Conservation (phyloP, 192 early-diverging fungal species). For the Dimargaris cristalligena region DNA sequence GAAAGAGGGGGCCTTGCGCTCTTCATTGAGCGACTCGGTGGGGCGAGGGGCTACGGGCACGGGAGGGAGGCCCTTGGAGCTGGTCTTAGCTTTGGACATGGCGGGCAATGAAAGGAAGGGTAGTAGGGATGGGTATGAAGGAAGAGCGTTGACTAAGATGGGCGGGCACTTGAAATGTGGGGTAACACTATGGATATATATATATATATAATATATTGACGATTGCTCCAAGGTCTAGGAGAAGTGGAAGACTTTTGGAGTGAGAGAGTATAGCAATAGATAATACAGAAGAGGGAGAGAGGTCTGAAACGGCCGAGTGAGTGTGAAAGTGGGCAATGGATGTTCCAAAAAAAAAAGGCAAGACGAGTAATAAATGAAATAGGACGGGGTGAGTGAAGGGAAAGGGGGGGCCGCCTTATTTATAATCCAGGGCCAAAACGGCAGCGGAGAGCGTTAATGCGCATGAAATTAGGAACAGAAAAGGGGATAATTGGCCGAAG, state of each 20-base stretch:
- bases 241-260: not conserved
- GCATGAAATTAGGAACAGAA: too few relatives aligned
- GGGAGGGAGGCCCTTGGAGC: not conserved
- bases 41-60: constrained; percentile 12
- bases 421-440: too few relatives aligned
- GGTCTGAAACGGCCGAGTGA: too few relatives aligned
- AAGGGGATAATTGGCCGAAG: too few relatives aligned
- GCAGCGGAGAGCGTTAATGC: too few relatives aligned
- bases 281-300: not conserved
- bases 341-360: too few relatives aligned
- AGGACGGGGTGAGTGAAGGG: too few relatives aligned
- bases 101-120: not conserved
- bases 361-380: too few relatives aligned
- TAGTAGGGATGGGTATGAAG: not conserved
- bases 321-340: too few relatives aligned
- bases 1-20: constrained; percentile 60
- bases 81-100: not conserved
- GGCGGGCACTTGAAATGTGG: not conserved
- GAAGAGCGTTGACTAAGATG: not conserved
- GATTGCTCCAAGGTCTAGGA: not conserved
- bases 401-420: too few relatives aligned
- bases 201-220: not conserved
- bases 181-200: not conserved
- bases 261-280: not conserved
- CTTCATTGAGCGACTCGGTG: constrained; percentile 39